Evolutionary conservation across 202 grass and related monocot species (phyloP).

Genomic region (Elaeis oleifera): DNA sequence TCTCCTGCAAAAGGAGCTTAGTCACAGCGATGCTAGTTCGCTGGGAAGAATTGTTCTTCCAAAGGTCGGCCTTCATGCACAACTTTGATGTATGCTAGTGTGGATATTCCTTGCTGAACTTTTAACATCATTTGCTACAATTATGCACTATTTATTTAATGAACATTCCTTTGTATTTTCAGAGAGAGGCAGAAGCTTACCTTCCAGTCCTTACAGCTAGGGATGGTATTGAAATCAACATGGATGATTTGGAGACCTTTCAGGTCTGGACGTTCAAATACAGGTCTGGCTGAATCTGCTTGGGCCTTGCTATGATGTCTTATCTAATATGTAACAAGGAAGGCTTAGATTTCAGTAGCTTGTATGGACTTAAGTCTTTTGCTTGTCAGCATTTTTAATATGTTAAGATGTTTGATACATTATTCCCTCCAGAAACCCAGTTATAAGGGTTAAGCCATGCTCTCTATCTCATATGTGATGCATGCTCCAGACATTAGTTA

Average conservation of each 20-base stretch:
- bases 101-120: not conserved
- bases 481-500: no score
- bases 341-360: no score
- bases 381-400: no score
- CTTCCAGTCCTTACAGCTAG: constrained; percentile 64
- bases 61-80: constrained; percentile 52
- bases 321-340: not conserved
- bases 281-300: constrained; percentile 35
- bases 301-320: not conserved
- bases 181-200: constrained; percentile 80
- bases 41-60: constrained; percentile 90
- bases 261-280: constrained; percentile 87
- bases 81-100: not conserved
- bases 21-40: constrained; percentile 68
- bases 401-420: no score
- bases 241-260: constrained; percentile 72
- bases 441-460: no score
- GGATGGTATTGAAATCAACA: constrained; percentile 60
- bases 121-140: not conserved
- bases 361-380: no score
- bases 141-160: constrained; percentile 4
- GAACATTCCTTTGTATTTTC: constrained; percentile 11
- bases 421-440: no score
- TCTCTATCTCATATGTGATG: no score
- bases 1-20: constrained; percentile 82